Base-by-base conservation (phyloP, 345 rosid species). In the Fremontodendron californicum region DNA sequence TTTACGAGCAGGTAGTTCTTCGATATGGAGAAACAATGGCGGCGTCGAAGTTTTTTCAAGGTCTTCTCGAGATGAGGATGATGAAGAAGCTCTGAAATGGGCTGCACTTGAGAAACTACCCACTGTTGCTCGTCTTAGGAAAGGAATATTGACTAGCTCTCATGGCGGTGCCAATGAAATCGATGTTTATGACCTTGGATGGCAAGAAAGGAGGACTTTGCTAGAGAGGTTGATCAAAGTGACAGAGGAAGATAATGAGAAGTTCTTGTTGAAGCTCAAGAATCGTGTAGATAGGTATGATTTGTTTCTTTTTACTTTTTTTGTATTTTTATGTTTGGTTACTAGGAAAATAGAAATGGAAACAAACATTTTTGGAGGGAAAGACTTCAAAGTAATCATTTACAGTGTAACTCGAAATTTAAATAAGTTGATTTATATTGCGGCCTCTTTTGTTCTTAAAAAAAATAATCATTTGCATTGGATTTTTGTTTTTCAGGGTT, bases 41-140 rank as follows among this genome's bases (percentile, higher is more conserved):
- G n/a, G n/a, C 9, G 45, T 19, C 11, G 91, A 88, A 15, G 85
- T 74, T 2, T 90, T 91, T 74, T 91, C 96, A 11, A 80, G 73
- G 49, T 91, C 97, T 4, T 84, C 88, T 1, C 46, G 91, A 57
- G 86, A 82, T 0, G 90, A 84, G 71, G 90, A 89, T 16, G 89
- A 86, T 21, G 90, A 89, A 48, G 89, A 86, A 46, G 90, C 90
- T 37, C 80, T 85, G 18, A 78, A 46, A 65, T 89, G 90, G 90
- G 91, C 89, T 11, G 93, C 91, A 5, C 78, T 89, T 1, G 90
- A 89, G 84, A 85, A 67, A 76, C 82, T 89, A 12, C 92, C 92
- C 0, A 89, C 92, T 19, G 78, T 63, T 39, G 81, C 79, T 49
- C 82, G 89, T 19, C 68, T 85, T 10, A 78, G 82, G 77, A 89